Base-by-base conservation (phyloP, 2,329 filamentous ascomycete genomes). In the Pyricularia grisea region DNA sequence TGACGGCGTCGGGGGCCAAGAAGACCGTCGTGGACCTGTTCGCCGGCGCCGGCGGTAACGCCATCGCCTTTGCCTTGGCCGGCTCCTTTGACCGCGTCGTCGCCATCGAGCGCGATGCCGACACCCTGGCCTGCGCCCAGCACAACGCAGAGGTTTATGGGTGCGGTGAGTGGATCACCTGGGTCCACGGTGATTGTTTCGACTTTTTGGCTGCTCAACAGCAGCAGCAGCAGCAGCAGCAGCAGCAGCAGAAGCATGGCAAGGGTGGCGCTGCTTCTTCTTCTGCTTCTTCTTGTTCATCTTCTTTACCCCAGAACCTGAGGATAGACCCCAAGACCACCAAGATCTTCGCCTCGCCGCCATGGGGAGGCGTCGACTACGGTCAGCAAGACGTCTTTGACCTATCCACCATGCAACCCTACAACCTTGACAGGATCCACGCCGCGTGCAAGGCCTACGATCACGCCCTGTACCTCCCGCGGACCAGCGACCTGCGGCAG, bases 141-240 rank as follows among this genome's bases (percentile, higher is more conserved):
- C 89, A 96, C 77, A 99, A 99, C 77, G 93, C 95, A 9, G 83
- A 88, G 68, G 82, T 98, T 65, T 97, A 97, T 76, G 94, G 90
- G 3, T 91, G 97, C 0, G 81, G 82, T 2, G 86, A 90, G 66
- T 70, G 87, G 75, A 94, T 99, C 74, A 91, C 88, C 68, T 99
- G 93, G 90, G 85, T 97, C 55, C 83, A 91, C 68, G 94, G 90
- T 4, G 94, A 98, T 79, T 95, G 91, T 76, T 96, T 99, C 75
- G 85, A 92, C 50, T 88, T 89, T 66, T 79, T 97, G 28, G 78
- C 83, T n/a, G 63, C 17, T 4, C 55, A 60, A 42, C 30, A 36
- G 55, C 55, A 55, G 67, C 5, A 63, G 64, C 31, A 66, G 64
- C n/a, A 27, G 14, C n/a, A 27, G 14, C 27, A 30, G 42, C 55